Evolutionary conservation across 768 basidiomycete genomes (phyloP).

Genomic region (Podaxis sp.): DNA sequence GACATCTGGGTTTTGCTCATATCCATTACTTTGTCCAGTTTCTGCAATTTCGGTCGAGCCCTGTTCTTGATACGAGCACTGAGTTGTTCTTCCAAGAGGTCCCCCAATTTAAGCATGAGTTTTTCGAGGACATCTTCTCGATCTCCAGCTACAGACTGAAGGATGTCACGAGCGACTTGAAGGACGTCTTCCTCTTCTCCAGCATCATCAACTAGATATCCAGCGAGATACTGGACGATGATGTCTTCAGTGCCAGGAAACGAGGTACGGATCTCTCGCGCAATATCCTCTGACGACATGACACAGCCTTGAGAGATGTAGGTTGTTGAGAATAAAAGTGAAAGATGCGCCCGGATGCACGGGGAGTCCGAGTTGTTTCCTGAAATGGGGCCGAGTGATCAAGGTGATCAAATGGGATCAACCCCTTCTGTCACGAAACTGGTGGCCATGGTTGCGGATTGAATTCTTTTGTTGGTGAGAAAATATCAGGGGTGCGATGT

Average conservation of each 20-base stretch:
- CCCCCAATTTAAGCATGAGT: conserved; percentile 64
- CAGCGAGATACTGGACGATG: conserved; percentile 83
- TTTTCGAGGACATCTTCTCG: conserved; percentile 56
- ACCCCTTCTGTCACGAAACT: not conserved
- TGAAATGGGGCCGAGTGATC: conserved; percentile 7
- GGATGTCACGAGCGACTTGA: conserved; percentile 69
- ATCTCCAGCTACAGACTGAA: conserved; percentile 74
- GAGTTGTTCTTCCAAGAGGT: conserved; percentile 66
- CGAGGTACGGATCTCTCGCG: conserved; percentile 68
- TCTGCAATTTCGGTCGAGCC: conserved; percentile 65
- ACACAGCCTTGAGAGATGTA: conserved; percentile 4
- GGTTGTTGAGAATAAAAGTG: conserved; percentile 6
- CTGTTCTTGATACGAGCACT: conserved; percentile 55
- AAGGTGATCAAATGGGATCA: conserved; percentile 3
- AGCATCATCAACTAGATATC: conserved; percentile 86
- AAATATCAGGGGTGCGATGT: conserved; percentile 7
- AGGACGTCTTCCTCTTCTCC: conserved; percentile 87
- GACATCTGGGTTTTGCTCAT: conserved; percentile 84
- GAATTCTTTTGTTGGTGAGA: conserved; percentile 12
- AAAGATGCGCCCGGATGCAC: not conserved
- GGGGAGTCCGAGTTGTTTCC: not conserved
- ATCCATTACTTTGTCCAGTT: conserved; percentile 85
- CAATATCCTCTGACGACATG: conserved; percentile 77
- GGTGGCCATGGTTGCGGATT: conserved; percentile 13
- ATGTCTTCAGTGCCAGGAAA: conserved; percentile 83